phyloP scores from a whole-genome alignment of 768 basidiomycete genomes.

The Lentinula edodes region DNA sequence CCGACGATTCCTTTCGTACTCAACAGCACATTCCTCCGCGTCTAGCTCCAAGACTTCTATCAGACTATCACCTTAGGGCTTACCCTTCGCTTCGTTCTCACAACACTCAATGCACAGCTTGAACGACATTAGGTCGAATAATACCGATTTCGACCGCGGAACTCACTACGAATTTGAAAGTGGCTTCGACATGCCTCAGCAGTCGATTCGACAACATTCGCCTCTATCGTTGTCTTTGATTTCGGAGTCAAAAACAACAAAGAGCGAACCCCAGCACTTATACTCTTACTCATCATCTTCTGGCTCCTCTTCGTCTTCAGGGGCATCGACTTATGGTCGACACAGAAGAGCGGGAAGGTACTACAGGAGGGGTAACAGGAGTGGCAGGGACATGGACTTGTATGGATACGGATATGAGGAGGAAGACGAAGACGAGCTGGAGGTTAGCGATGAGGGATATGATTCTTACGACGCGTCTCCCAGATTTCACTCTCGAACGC shows the following conservation, averaged over 20 bases:
- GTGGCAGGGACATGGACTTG: not conserved
- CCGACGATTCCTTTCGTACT: not conserved
- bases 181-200: not conserved
- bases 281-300: not conserved
- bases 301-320: not conserved
- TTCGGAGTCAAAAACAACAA: not conserved
- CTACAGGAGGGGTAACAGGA: not conserved
- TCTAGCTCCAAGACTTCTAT: not conserved
- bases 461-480: conserved; percentile 3
- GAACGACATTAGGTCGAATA: not conserved
- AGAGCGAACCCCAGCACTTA: not conserved
- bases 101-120: not conserved
- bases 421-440: not conserved
- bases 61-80: not conserved
- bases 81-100: not conserved
- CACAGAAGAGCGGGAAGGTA: not conserved
- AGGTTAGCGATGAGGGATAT: not conserved
- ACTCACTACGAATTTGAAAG: not conserved
- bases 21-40: not conserved
- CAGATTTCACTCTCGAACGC: not conserved
- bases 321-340: not conserved
- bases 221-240: conserved; percentile 3
- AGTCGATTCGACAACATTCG: conserved; percentile 2
- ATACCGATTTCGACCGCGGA: not conserved
- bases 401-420: not conserved